These are phyloP conservation scores for Suhomyces anneliseae DNA, from an alignment of 1,139 yeast genomes.

Conservation along the genomic window DNA sequence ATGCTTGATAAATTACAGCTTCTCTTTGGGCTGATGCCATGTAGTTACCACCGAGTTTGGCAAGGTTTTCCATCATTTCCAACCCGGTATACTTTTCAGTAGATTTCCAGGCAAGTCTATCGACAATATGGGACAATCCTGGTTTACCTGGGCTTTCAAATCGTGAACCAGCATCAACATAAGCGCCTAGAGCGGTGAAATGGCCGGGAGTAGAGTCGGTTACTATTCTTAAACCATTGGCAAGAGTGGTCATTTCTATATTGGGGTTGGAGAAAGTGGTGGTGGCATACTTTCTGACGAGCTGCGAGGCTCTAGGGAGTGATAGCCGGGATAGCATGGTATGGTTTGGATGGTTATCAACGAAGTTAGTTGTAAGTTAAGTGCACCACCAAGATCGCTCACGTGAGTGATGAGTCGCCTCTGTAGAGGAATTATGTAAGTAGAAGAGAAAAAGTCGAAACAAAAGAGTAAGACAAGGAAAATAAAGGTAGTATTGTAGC, in stretches of 20 bases:
- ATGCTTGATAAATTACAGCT: conserved; percentile 88
- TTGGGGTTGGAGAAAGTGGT: conserved; percentile 24
- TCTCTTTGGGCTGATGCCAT: conserved; percentile 94
- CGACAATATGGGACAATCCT: conserved; percentile 83
- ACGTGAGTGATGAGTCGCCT: not conserved
- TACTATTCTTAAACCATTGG: conserved; percentile 80
- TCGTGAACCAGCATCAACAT: conserved; percentile 88
- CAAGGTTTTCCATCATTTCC: conserved; percentile 74
- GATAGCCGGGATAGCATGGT: not conserved
- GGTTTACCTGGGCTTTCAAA: conserved; percentile 57
- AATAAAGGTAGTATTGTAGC: too few species aligned
- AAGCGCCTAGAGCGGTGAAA: conserved; percentile 87
- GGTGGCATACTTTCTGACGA: conserved; percentile 3
- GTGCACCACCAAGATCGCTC: not conserved
- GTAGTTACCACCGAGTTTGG: conserved; percentile 87
- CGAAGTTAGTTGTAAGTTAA: not conserved
- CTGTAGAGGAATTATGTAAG: not conserved
- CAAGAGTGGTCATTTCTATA: conserved; percentile 51
- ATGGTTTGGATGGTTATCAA: not conserved
- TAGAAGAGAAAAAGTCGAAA: too few species aligned
- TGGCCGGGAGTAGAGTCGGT: conserved; percentile 89
- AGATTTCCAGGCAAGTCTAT: conserved; percentile 84
- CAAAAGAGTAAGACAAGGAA: too few species aligned
- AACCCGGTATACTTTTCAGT: conserved; percentile 62
- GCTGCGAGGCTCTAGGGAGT: not conserved